Conservation (phyloP, 2,329 filamentous ascomycete species). For the Talaromyces verruculosus region DNA sequence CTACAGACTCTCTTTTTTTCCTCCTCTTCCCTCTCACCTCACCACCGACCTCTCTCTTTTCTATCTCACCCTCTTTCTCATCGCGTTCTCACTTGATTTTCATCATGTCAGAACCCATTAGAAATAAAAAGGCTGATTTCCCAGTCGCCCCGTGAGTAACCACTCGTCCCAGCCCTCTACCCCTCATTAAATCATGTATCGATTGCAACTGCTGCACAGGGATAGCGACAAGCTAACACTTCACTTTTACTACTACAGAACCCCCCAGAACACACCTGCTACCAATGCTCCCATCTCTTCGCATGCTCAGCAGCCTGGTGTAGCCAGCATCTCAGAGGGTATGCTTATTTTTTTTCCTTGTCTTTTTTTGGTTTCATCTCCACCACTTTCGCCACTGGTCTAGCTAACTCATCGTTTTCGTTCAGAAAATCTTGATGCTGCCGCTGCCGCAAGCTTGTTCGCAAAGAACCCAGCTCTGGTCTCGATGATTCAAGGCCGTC, state of each 20-base stretch:
- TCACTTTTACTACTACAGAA: constrained; percentile 57
- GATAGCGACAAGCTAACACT: constrained; percentile 23
- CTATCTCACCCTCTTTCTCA: neutral
- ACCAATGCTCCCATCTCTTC: constrained; percentile 96
- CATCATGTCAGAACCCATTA: constrained; percentile 66
- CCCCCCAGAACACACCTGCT: constrained; percentile 96
- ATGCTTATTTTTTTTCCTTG: constrained; percentile 34
- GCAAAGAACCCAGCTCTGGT: constrained; percentile 93
- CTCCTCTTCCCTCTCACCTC: constrained; percentile 17
- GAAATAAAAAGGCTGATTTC: constrained; percentile 64
- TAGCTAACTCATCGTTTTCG: constrained; percentile 25
- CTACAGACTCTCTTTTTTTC: constrained; percentile 13
- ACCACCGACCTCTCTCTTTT: neutral
- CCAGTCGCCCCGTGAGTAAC: constrained; percentile 63
- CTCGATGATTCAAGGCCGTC: constrained; percentile 96
- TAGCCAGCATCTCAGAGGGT: constrained; percentile 98
- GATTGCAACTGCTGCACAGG: constrained; percentile 5
- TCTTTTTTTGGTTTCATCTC: constrained; percentile 9
- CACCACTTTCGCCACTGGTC: constrained; percentile 21
- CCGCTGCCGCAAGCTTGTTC: constrained; percentile 82
- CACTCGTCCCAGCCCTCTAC: constrained; percentile 10
- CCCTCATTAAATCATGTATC: constrained; percentile 18
- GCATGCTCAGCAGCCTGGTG: constrained; percentile 90
- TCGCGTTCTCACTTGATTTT: constrained; percentile 7
- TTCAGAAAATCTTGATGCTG: constrained; percentile 83